phyloP scores from a whole-genome alignment of 148 eudicot species.

The Euryodendron excelsum region DNA sequence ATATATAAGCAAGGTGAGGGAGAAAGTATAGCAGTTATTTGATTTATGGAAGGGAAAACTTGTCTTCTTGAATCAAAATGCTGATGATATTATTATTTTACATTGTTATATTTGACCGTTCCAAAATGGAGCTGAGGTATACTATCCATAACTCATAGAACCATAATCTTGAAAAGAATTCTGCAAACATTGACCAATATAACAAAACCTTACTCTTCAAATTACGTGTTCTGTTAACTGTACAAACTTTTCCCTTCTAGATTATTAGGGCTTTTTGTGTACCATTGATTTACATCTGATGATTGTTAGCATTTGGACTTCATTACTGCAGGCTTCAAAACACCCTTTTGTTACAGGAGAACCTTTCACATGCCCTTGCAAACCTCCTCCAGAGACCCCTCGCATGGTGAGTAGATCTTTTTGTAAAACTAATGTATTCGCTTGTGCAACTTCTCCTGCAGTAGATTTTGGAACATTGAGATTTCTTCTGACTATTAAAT shows the following conservation, averaged over 20 bases:
- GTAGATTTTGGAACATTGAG: conserved; percentile 6
- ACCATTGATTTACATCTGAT: neutral
- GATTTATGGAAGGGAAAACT: no score
- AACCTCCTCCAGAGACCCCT: conserved; percentile 82
- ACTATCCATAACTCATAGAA: no score
- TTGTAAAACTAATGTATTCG: neutral
- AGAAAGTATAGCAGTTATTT: no score
- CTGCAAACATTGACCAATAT: no score
- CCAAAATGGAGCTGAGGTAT: neutral
- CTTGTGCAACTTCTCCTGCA: conserved; percentile 17
- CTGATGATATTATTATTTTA: neutral
- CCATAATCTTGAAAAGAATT: no score
- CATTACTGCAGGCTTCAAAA: conserved; percentile 74
- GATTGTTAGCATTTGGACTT: conserved; percentile 1
- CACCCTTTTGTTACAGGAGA: conserved; percentile 99
- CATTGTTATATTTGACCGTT: neutral
- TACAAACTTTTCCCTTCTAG: neutral
- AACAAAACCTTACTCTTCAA: neutral
- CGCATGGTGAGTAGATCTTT: conserved; percentile 62
- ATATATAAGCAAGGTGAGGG: no score
- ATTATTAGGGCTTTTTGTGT: neutral
- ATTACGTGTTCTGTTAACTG: neutral
- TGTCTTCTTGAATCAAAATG: neutral
- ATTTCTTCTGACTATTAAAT: neutral
- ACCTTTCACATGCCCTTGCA: conserved; percentile 82